These are phyloP conservation scores for Arthroderma sp. DNA, from an alignment of 2,329 filamentous ascomycete species.

Conservation along the genomic window DNA sequence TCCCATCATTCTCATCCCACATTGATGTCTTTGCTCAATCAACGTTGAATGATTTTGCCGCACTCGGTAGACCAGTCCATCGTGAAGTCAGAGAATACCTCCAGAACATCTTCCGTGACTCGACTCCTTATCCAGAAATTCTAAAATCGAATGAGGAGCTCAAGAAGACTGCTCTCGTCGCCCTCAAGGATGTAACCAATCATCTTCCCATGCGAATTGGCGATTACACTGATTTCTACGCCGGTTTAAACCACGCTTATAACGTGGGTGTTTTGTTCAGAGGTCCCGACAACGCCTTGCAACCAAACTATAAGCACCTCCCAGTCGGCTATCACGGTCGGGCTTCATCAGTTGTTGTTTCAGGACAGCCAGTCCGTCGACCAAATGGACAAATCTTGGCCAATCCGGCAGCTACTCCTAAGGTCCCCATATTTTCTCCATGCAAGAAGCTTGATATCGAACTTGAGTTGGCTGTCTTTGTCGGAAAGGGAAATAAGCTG, in stretches of 20 bases:
- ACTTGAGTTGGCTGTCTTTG: slow-evolving; percentile 64
- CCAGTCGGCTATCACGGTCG: slow-evolving; percentile 74
- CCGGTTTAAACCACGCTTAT: slow-evolving; percentile 64
- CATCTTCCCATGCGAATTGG: slow-evolving; percentile 67
- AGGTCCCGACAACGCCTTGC: slow-evolving; percentile 57
- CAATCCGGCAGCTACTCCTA: slow-evolving; percentile 48
- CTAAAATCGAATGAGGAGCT: slow-evolving; percentile 49
- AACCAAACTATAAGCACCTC: slow-evolving; percentile 69
- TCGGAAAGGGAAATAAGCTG: slow-evolving; percentile 51
- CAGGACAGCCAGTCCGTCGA: slow-evolving; percentile 58
- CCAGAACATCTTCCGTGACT: slow-evolving; percentile 50
- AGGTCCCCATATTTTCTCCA: slow-evolving; percentile 50
- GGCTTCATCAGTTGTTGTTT: slow-evolving; percentile 61
- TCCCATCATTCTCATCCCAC: slow-evolving; percentile 45
- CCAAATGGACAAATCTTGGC: slow-evolving; percentile 62
- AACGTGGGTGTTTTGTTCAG: slow-evolving; percentile 61
- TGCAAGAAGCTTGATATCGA: slow-evolving; percentile 63
- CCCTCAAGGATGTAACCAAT: slow-evolving; percentile 45
- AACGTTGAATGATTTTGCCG: slow-evolving; percentile 61
- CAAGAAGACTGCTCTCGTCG: slow-evolving; percentile 46
- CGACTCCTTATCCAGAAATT: slow-evolving; percentile 47
- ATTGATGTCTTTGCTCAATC: slow-evolving; percentile 49
- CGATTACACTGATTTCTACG: slow-evolving; percentile 80
- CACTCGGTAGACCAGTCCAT: slow-evolving; percentile 55
- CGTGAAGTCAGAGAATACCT: slow-evolving; percentile 55